Percentiles rank a stretch among this genome's conserved stretches.
phyloP scores from a whole-genome alignment of 768 basidiomycete genomes.

The Xerocomellus amylosporus region DNA sequence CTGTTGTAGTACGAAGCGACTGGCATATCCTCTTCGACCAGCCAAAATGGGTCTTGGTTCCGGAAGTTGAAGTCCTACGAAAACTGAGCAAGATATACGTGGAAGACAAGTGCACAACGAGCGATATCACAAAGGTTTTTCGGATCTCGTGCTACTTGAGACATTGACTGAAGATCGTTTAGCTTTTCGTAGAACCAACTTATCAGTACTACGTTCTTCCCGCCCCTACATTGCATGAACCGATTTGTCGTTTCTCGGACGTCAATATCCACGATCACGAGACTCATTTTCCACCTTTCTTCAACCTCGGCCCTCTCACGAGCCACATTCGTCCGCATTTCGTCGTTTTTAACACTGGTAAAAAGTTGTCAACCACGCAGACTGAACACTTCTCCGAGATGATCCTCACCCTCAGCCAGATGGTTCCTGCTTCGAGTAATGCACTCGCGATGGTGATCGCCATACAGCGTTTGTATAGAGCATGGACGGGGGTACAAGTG shows the following conservation, averaged over 20 bases:
- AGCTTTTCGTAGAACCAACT: neutral
- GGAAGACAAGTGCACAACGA: neutral
- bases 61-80: neutral
- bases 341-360: neutral
- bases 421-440: neutral
- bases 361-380: neutral
- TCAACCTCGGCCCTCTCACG: neutral
- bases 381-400: neutral
- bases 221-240: neutral
- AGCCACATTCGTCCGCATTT: neutral
- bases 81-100: neutral
- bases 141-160: neutral
- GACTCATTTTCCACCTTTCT: neutral
- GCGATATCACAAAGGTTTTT: neutral
- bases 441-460: neutral
- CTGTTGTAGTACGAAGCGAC: neutral
- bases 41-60: neutral
- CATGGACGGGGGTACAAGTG: neutral
- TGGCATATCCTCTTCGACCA: neutral
- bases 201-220: neutral
- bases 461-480: neutral
- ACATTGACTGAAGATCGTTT: neutral
- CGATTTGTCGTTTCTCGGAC: neutral
- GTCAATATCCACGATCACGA: neutral
- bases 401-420: neutral